A percentile compares a stretch with the other conserved stretches of the same genome.
These are phyloP conservation scores for Colletotrichum endophyticum DNA, from an alignment of 2,329 filamentous ascomycete species.

Conservation along the genomic window DNA sequence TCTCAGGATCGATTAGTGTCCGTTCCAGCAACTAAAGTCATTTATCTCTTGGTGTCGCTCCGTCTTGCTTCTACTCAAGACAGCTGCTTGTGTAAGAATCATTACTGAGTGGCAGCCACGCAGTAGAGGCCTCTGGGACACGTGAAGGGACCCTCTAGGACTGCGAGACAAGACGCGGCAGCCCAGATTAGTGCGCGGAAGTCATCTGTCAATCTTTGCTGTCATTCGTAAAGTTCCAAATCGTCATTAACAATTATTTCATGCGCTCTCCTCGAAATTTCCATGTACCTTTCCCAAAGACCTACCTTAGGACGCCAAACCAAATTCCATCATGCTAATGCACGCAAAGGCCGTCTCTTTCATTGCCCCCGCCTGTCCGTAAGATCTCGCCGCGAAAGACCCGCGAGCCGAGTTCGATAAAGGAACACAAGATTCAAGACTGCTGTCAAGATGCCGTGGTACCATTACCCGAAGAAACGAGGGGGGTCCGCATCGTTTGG, in stretches of 20 bases:
- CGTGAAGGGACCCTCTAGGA: not conserved
- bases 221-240: not conserved
- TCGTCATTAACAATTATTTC: not conserved
- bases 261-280: not conserved
- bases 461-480: not conserved
- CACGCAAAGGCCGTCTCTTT: not conserved
- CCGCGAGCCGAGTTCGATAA: not conserved
- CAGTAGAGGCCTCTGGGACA: not conserved
- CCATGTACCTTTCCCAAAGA: not conserved
- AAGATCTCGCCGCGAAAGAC: not conserved
- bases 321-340: not conserved
- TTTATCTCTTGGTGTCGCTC: not conserved
- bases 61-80: not conserved
- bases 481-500: not conserved
- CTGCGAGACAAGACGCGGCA: not conserved
- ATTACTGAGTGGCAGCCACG: not conserved
- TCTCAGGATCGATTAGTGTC: not conserved
- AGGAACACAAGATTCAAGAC: not conserved
- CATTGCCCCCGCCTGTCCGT: not conserved
- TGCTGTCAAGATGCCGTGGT: conserved; percentile 15
- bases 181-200: not conserved
- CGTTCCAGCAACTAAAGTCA: not conserved
- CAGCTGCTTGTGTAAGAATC: not conserved
- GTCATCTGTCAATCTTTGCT: not conserved
- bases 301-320: not conserved